Percentiles rank a stretch among this genome's conserved stretches.
Evolutionary conservation across 805 yeast species (phyloP).

Genomic region (Alloascoidea africana): DNA sequence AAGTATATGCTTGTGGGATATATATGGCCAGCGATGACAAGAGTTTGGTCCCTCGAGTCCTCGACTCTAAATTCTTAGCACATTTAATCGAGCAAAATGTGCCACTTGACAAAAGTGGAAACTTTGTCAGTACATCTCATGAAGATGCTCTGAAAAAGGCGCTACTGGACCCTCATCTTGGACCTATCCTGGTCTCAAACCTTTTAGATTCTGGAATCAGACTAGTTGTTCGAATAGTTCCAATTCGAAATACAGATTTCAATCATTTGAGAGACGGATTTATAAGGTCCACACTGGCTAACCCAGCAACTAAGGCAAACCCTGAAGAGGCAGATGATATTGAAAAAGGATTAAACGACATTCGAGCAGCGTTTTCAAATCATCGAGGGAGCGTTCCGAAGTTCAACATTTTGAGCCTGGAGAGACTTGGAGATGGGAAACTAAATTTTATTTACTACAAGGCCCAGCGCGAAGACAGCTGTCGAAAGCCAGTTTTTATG

Average conservation of each 20-base stretch:
- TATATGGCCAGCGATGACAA: slow-evolving; percentile 55
- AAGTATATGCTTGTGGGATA: slow-evolving; percentile 78
- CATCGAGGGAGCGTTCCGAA: slow-evolving; percentile 62
- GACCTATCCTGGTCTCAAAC: slow-evolving; percentile 37
- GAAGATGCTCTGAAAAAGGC: slow-evolving; percentile 25
- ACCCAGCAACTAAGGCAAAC: slow-evolving; percentile 35
- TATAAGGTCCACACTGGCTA: slow-evolving; percentile 61
- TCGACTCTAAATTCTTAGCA: slow-evolving; percentile 26
- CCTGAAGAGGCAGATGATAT: slow-evolving; percentile 25
- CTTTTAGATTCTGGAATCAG: slow-evolving; percentile 45
- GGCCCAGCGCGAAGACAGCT: slow-evolving; percentile 18
- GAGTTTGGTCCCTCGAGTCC: slow-evolving; percentile 16
- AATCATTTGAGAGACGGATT: slow-evolving; percentile 84
- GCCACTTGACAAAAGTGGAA: slow-evolving; percentile 15
- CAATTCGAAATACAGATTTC: slow-evolving; percentile 84
- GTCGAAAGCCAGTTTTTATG: slow-evolving; percentile 17
- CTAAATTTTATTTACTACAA: slow-evolving; percentile 29
- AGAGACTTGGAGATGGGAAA: slow-evolving; percentile 31
- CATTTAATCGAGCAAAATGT: slow-evolving; percentile 14
- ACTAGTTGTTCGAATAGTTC: slow-evolving; percentile 63
- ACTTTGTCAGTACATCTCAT: slow-evolving; percentile 16
- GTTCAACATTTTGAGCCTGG: slow-evolving; percentile 51
- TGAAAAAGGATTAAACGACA: slow-evolving; percentile 52
- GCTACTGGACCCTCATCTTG: slow-evolving; percentile 33
- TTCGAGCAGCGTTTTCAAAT: slow-evolving; percentile 41